These are phyloP conservation scores for Sphaerobolus stellatus DNA, from an alignment of 1,284 basidiomycete genomes.

Conservation along the genomic window DNA sequence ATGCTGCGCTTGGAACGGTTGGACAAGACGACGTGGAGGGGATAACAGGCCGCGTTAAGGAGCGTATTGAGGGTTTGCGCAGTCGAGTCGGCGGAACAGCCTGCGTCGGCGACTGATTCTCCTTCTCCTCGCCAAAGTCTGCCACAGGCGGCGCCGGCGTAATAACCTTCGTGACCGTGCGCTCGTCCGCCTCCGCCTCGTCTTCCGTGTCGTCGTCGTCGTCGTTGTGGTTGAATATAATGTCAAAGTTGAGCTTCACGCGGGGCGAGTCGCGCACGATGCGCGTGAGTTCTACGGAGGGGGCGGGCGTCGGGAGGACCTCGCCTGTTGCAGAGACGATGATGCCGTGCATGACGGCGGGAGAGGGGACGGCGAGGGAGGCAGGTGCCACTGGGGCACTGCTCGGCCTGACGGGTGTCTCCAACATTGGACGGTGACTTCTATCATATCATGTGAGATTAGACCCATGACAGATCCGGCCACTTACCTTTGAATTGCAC, in stretches of 20 bases:
- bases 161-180: neutral
- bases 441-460: neutral
- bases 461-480: slow-evolving; percentile 38
- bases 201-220: slow-evolving; percentile 39
- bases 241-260: slow-evolving; percentile 67
- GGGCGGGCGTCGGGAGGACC: slow-evolving; percentile 63
- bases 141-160: slow-evolving; percentile 1
- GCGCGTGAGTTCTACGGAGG: slow-evolving; percentile 53
- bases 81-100: slow-evolving; percentile 23
- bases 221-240: slow-evolving; percentile 59
- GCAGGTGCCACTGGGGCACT: slow-evolving; percentile 25
- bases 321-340: slow-evolving; percentile 74
- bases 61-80: slow-evolving; percentile 34
- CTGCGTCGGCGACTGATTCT: slow-evolving; percentile 14
- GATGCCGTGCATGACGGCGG: slow-evolving; percentile 78
- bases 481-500: slow-evolving; percentile 29
- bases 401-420: slow-evolving; percentile 16
- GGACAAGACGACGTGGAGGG: slow-evolving; percentile 40
- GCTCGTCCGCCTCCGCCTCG: slow-evolving; percentile 5
- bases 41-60: slow-evolving; percentile 20
- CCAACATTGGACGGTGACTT: neutral
- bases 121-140: slow-evolving; percentile 17
- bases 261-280: slow-evolving; percentile 65
- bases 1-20: slow-evolving; percentile 15
- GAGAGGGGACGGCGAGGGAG: slow-evolving; percentile 23